phyloP scores from a whole-genome alignment of 179 eudicot species.

The Sideroxylon spinosum region DNA sequence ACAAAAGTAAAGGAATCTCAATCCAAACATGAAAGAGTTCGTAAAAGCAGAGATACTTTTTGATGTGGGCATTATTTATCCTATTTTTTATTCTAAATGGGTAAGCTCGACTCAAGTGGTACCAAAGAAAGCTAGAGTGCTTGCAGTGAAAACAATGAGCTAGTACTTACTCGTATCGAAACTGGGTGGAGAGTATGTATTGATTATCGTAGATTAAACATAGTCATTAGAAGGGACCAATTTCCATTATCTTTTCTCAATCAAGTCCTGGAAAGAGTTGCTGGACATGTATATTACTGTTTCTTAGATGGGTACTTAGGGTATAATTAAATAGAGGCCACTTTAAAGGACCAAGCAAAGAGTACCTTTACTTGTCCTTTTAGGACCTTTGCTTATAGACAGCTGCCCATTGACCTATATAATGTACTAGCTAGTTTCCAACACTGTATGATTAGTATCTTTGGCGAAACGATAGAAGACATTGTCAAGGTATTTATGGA shows the following conservation, averaged over 20 bases:
- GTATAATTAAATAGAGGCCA: too few relatives aligned
- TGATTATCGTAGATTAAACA: not conserved
- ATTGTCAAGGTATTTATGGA: not conserved
- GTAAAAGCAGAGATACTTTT: too few relatives aligned
- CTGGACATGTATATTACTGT: too few relatives aligned
- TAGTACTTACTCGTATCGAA: too few relatives aligned
- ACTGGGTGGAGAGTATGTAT: too few relatives aligned
- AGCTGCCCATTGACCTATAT: not conserved
- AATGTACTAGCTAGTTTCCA: not conserved
- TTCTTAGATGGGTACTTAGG: too few relatives aligned
- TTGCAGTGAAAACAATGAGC: too few relatives aligned
- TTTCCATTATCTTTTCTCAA: not conserved
- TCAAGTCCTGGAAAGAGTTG: not conserved
- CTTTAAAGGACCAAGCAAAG: too few relatives aligned
- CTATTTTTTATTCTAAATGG: not conserved
- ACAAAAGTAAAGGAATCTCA: too few relatives aligned
- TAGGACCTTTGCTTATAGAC: not conserved
- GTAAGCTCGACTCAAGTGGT: not conserved
- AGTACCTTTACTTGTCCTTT: too few relatives aligned
- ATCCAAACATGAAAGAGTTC: too few relatives aligned
- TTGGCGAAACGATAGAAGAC: not conserved
- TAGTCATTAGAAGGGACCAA: not conserved
- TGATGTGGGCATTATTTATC: not conserved
- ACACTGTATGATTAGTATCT: not conserved
- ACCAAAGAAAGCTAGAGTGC: not conserved